phyloP scores from a whole-genome alignment of 2,329 filamentous ascomycete genomes.

The Claviceps paspali region DNA sequence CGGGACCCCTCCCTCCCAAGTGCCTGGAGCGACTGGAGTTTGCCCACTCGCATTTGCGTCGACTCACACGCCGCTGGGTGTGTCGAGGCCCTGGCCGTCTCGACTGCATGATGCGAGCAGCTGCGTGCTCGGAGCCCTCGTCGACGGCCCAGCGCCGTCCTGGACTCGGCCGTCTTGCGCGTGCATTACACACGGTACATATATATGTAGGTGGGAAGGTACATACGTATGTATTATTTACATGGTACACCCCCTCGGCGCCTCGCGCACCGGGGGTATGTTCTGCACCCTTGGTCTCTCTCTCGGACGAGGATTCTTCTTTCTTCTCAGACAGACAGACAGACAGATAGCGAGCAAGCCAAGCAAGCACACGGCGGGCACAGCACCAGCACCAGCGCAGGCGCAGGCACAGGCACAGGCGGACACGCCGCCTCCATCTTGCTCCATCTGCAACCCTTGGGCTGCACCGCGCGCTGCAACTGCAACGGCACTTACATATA shows the following conservation, averaged over 20 bases:
- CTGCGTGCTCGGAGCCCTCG: constrained; percentile 3
- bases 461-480: constrained; percentile 1
- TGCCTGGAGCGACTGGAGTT: too few species aligned
- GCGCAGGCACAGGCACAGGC: too few species aligned
- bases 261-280: too few species aligned
- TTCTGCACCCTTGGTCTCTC: too few species aligned
- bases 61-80: too few species aligned
- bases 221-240: too few species aligned
- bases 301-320: too few species aligned
- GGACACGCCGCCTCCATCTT: background rate
- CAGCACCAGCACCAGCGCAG: too few species aligned
- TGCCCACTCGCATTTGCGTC: too few species aligned
- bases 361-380: background rate
- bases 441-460: background rate
- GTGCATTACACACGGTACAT: background rate
- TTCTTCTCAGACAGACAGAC: background rate
- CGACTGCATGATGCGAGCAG: too few species aligned
- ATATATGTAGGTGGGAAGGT: too few species aligned
- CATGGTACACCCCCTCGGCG: background rate
- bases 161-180: background rate
- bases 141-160: background rate
- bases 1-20: too few species aligned
- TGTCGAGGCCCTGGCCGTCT: background rate
- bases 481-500: constrained; percentile 1
- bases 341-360: background rate